These are phyloP conservation scores for Saposhnikovia divaricata DNA, from an alignment of 129 eudicot species.

Conservation along the genomic window DNA sequence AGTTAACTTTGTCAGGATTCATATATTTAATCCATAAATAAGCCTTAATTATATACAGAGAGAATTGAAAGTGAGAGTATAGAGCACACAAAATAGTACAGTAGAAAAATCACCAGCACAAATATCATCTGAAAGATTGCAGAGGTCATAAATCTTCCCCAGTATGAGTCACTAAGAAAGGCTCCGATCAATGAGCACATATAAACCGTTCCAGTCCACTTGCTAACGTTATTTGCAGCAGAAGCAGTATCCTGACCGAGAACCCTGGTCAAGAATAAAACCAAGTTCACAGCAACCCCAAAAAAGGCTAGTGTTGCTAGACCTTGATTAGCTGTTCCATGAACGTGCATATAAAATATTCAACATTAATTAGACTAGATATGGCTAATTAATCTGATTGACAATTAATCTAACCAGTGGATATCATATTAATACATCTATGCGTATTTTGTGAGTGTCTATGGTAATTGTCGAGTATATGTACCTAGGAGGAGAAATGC, in stretches of 20 bases:
- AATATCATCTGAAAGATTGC: conserved; percentile 64
- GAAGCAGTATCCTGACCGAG: conserved; percentile 67
- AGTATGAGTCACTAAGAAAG: conserved; percentile 81
- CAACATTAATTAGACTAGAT: neutral
- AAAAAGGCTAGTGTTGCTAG: conserved; percentile 88
- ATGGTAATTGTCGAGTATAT: neutral
- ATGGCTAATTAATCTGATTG: neutral
- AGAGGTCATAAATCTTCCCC: conserved; percentile 86
- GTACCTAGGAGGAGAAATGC: conserved; percentile 69
- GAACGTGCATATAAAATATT: conserved; percentile 6
- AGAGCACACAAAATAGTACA: neutral
- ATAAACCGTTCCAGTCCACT: conserved; percentile 93
- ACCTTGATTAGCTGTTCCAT: conserved; percentile 62
- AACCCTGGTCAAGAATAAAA: conserved; percentile 79
- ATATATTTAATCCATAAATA: neutral
- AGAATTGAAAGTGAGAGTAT: neutral
- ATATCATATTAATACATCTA: neutral
- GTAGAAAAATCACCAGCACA: conserved; percentile 41
- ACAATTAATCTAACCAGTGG: neutral
- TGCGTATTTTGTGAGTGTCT: neutral
- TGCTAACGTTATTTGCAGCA: conserved; percentile 87
- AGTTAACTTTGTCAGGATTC: neutral
- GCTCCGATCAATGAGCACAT: conserved; percentile 79
- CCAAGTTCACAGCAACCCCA: conserved; percentile 90
- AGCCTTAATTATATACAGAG: neutral